A percentile compares a stretch with the other conserved stretches of the same genome.
phyloP scores from a whole-genome alignment of 768 basidiomycete species.

The Calocybe cyanea region DNA sequence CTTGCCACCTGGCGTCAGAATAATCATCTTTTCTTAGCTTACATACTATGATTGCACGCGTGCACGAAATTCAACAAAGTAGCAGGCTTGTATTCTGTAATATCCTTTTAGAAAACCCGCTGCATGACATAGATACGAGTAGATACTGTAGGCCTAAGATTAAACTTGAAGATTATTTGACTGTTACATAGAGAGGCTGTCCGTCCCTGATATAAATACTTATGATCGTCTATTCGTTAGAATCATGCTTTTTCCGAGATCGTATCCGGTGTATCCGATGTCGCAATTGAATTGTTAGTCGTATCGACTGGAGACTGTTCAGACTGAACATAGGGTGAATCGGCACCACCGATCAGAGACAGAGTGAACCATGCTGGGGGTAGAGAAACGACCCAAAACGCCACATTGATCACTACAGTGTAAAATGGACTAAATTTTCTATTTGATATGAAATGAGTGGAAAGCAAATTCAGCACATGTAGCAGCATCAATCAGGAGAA shows the following conservation, averaged over 20 bases:
- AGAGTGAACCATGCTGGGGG: slow-evolving; percentile 13
- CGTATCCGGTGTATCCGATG: background rate
- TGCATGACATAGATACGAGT: too few relatives aligned
- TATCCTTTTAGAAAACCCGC: too few relatives aligned
- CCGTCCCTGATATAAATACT: too few relatives aligned
- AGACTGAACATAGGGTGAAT: slow-evolving; percentile 4
- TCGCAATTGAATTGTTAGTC: background rate
- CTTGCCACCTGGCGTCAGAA: too few relatives aligned
- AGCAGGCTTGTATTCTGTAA: too few relatives aligned
- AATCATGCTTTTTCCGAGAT: background rate
- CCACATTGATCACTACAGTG: slow-evolving; percentile 11
- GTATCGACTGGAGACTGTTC: background rate
- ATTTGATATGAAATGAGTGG: background rate
- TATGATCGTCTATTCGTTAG: too few relatives aligned
- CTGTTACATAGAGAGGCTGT: too few relatives aligned
- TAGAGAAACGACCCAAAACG: slow-evolving; percentile 13
- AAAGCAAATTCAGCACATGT: background rate
- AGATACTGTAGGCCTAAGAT: too few relatives aligned
- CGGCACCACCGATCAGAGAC: slow-evolving; percentile 3
- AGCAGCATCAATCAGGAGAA: background rate
- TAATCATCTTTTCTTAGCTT: too few relatives aligned
- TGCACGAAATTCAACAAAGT: too few relatives aligned
- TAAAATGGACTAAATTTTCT: slow-evolving; percentile 14
- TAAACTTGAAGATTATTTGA: too few relatives aligned
- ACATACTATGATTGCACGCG: too few relatives aligned